Percentiles rank a stretch among this genome's conserved stretches.
Evolutionary conservation across 306 rosid genomes (phyloP).

Genomic region (Fragaria vesca): DNA sequence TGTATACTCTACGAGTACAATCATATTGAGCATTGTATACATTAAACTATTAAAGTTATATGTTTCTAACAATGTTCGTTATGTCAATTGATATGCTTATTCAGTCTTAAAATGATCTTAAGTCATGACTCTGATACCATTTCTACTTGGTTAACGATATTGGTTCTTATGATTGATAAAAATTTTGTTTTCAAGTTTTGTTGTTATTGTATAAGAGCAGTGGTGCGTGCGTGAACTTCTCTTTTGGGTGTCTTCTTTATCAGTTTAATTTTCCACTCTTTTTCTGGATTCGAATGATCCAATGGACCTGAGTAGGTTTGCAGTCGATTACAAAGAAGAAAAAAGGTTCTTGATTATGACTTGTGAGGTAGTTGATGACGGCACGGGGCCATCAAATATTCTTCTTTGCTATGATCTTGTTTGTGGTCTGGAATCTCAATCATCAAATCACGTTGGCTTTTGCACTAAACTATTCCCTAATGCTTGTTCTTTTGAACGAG

Average conservation of each 20-base stretch:
- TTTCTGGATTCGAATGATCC: background rate
- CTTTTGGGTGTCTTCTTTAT: background rate
- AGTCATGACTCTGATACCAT: no score
- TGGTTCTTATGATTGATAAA: no score
- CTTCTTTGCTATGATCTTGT: background rate
- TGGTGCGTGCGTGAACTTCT: background rate
- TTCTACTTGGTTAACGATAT: no score
- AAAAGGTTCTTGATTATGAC: background rate
- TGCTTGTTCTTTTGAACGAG: background rate
- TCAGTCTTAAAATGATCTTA: no score
- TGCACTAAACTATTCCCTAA: background rate
- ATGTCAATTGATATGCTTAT: no score
- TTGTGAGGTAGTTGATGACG: constrained; percentile 15
- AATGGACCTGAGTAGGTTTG: background rate
- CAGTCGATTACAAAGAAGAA: background rate
- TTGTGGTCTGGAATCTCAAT: constrained; percentile 1
- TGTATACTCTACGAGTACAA: no score
- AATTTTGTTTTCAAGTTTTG: no score
- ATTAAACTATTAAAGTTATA: no score
- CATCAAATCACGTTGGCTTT: background rate
- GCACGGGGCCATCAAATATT: background rate
- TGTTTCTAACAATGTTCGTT: no score
- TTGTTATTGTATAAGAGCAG: no score
- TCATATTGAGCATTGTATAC: no score
- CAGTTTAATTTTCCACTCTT: background rate